Conservation (phyloP, 1,139 yeast species). For the Magnusiomyces suaveolens region DNA sequence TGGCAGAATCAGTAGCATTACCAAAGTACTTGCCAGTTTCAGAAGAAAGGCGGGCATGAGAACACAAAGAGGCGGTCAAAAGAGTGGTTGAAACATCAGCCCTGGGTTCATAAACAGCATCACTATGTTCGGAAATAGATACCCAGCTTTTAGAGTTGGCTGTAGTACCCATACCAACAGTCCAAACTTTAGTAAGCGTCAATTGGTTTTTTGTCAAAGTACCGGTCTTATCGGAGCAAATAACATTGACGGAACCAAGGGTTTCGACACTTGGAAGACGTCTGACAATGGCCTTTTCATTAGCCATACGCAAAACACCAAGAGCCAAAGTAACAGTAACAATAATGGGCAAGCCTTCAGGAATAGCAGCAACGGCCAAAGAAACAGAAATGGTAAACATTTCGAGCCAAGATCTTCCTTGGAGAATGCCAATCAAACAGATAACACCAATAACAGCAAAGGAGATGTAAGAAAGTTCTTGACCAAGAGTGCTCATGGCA, state of each 20-base stretch:
- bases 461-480: constrained; percentile 73
- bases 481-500: constrained; percentile 90
- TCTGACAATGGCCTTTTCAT: constrained; percentile 82
- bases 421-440: constrained; percentile 74
- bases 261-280: constrained; percentile 93
- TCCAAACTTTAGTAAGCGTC: constrained; percentile 84
- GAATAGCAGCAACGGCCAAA: constrained; percentile 97
- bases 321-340: constrained; percentile 93
- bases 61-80: constrained; percentile 69
- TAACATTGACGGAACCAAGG: constrained; percentile 87
- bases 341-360: constrained; percentile 93
- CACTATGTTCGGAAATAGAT: constrained; percentile 14
- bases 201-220: constrained; percentile 91
- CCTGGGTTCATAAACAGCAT: constrained; percentile 17
- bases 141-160: constrained; percentile 17
- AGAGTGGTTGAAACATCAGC: constrained; percentile 33
- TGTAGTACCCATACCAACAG: constrained; percentile 54
- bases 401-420: constrained; percentile 89
- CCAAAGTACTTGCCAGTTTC: constrained; percentile 72
- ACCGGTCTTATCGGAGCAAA: constrained; percentile 93
- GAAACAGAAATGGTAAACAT: constrained; percentile 97
- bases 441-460: constrained; percentile 80
- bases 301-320: constrained; percentile 93
- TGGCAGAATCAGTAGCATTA: constrained; percentile 89
- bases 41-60: constrained; percentile 53